These are phyloP conservation scores for Geotrichum candidum DNA, from an alignment of 1,139 yeast species.

Conservation along the genomic window DNA sequence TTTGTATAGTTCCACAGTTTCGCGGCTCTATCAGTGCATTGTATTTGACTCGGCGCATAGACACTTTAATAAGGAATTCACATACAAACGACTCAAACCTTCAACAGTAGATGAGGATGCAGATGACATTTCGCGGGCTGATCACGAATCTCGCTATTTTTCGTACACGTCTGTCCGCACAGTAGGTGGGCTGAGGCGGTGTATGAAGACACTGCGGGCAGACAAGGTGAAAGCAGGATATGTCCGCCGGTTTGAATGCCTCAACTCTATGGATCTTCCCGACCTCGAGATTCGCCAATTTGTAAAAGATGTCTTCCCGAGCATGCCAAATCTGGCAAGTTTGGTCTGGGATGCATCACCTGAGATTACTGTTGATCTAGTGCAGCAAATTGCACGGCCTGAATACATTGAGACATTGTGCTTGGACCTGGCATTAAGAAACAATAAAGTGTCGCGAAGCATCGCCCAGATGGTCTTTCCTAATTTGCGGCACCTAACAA, in stretches of 20 bases:
- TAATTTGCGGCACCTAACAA: conserved; percentile 18
- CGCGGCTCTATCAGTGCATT: conserved; percentile 25
- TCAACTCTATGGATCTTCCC: conserved; percentile 24
- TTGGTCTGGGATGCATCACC: conserved; percentile 25
- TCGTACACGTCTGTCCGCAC: conserved; percentile 24
- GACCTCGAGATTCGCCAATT: conserved; percentile 23
- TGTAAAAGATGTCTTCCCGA: conserved; percentile 20
- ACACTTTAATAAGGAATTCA: conserved; percentile 23
- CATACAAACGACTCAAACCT: conserved; percentile 14
- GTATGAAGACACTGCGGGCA: conserved; percentile 21
- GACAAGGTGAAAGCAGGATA: conserved; percentile 16
- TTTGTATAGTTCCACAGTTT: conserved; percentile 21
- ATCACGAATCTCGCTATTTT: conserved; percentile 8
- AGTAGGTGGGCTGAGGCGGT: conserved; percentile 25
- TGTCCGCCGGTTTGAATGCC: conserved; percentile 24
- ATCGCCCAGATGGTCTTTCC: conserved; percentile 18
- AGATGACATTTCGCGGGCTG: neutral
- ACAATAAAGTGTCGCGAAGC: conserved; percentile 16
- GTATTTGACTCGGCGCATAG: conserved; percentile 25
- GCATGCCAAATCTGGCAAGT: conserved; percentile 20
- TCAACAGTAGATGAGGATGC: neutral
- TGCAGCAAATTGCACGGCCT: conserved; percentile 17
- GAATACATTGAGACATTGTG: conserved; percentile 17
- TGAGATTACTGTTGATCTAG: conserved; percentile 23
- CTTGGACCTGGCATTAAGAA: conserved; percentile 22